Base-by-base conservation (phyloP, 1,284 basidiomycete species). In the Cryptococcus sp. region DNA sequence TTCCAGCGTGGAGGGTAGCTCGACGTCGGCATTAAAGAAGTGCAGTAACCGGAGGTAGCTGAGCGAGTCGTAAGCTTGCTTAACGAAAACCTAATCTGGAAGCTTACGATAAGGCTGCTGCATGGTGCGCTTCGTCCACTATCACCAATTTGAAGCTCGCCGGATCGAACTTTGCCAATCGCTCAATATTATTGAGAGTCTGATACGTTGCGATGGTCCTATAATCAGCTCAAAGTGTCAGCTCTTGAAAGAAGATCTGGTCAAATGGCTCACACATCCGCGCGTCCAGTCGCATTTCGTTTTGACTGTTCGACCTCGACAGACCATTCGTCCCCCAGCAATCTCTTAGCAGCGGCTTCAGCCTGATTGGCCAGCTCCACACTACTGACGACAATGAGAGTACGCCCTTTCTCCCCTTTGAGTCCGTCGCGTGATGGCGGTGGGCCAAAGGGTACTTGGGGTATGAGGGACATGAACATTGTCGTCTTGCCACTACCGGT, bases 401-500 rank as follows among this genome's bases (percentile, higher is more conserved):
- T 71, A 51, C 67, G 62, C 4, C 66, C 64, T 40, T 56, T 39
- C 26, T 55, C 46, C 13, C 29, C 40, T 40, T 41, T 8, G 3
- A 19, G 20, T 11, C 29, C 20, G 5, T 22, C 17, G 25, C 20
- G n/a, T 15, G 39, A 48, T 46, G 8, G 16, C 5, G 16, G 25
- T 25, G 41, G 41, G 16, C 34, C 41, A 10, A 46, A 45, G 17
- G 54, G 51, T 6, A 73, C 56, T 17, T 52, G 54, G 1, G 86
- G 85, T 11, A 94, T 81, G 19, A 94, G 82, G 5, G 85, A 85
- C 51, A 93, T 87, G 65, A 94, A 98, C 57, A 94, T 89, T 1
- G 90, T 91, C 0, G 94, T 97, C 77, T 98, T 98, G 8, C 94
- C 94, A 26, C 89, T 86, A 13, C 92, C 91, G 20, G 94, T 96